Conservation (phyloP, 2,329 filamentous ascomycete species). For the Plectosphaerella sp. region DNA sequence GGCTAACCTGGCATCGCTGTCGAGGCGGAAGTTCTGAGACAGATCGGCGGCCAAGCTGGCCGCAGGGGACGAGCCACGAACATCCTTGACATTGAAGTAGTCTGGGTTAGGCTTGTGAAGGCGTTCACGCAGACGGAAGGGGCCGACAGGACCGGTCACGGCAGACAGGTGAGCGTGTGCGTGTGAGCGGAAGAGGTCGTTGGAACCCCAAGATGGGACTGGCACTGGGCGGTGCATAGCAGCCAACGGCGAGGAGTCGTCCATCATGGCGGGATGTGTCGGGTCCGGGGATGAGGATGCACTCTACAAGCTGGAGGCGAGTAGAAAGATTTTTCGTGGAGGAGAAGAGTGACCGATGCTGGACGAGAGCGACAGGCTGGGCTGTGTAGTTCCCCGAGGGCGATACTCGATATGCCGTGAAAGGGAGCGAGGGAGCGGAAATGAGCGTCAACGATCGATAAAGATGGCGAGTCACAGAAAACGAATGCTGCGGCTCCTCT, state of each 20-base stretch:
- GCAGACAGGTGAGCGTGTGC: constrained; percentile 42
- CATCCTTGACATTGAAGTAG: constrained; percentile 77
- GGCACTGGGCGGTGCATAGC: constrained; percentile 76
- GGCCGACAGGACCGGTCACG: constrained; percentile 54
- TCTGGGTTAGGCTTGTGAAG: constrained; percentile 58
- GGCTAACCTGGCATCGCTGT: constrained; percentile 73
- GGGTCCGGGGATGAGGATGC: not conserved
- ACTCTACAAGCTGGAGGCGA: constrained; percentile 3
- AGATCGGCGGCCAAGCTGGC: constrained; percentile 88
- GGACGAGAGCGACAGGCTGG: constrained; percentile 1
- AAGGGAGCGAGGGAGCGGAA: constrained; percentile 12
- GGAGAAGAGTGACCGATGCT: not conserved
- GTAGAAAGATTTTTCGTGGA: constrained; percentile 3
- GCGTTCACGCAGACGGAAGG: constrained; percentile 77
- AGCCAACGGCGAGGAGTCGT: constrained; percentile 89
- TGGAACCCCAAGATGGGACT: constrained; percentile 53
- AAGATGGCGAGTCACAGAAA: constrained; percentile 18
- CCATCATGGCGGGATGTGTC: constrained; percentile 53
- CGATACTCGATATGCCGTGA: constrained; percentile 20
- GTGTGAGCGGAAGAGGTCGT: constrained; percentile 49
- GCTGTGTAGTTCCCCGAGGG: constrained; percentile 9
- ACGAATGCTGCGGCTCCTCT: constrained; percentile 25
- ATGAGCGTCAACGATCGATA: constrained; percentile 9
- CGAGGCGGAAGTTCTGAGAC: constrained; percentile 94
- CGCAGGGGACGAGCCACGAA: constrained; percentile 84